Evolutionary conservation across 768 basidiomycete species (phyloP), one percentile per base, ranked within the genome.

Genomic region (Lactarius pseudohatsudake): DNA sequence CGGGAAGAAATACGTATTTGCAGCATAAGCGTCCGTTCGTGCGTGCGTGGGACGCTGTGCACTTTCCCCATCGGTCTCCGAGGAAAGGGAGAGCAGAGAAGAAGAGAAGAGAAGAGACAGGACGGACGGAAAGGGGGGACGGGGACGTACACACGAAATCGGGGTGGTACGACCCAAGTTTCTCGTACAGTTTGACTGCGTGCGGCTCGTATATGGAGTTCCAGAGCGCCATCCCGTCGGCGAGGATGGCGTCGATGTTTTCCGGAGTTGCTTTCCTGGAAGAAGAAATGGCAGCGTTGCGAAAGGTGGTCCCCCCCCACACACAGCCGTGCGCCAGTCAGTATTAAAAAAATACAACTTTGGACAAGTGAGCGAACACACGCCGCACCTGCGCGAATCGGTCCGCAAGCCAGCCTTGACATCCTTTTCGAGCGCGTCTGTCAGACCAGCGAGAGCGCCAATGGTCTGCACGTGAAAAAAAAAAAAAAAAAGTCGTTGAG

Each of bases 201-300:
- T 94, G 91, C 75, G 94, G 94, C 76, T 86, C 80, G 77, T 96
- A 96, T 77, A 96, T 94, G 62, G 87, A 85, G 76, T 89, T 81
- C 92, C 94, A 96, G 69, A 96, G 81, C 58, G 77, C 80, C 74
- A 77, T 83, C 55, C 92, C 92, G 73, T 90, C 86, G 73, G 80
- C 79, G 75, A 86, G 73, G 68, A 88, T 88, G 73, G 84, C 79
- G 77, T 90, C 84, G 75, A 92, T 85, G 76, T 86, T 88, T 70
- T 85, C 82, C 71, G 84, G 74, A 57, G 8, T 69, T 45, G 65
- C 62, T n/a, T 43, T 36, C 55, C 66, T 71, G 55, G 4, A 41
- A 67, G n/a, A 32, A 36, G 20, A 38, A 18, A 62, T 22, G 26
- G 34, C 36, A 16, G 53, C 64, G 15, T 36, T 8, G 13, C 9